Evolutionary conservation across 2,329 filamentous ascomycete species (phyloP), one percentile per base, ranked within the genome.

Genomic region (Bimuria novae-zelandiae): DNA sequence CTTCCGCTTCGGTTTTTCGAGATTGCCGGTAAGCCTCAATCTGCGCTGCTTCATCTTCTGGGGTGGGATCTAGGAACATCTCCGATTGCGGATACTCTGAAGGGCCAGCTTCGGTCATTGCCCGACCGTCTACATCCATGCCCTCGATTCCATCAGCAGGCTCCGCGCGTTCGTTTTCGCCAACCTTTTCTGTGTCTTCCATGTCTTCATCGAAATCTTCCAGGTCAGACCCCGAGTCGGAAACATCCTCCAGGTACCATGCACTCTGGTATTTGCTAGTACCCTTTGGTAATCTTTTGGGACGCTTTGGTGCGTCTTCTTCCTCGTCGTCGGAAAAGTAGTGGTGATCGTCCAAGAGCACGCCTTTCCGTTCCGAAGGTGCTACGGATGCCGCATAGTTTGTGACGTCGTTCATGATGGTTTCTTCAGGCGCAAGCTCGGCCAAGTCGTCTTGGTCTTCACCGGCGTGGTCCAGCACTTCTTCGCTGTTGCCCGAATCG

Each of bases 61-160:
- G 90, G 46, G 85, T 84, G 17, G 81, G 84, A 68, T 90, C 90
- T 6, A 91, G 76, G 76, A 97, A 97, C 82, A 91, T 90, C 74
- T 97, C 94, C 1, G 92, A 96, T 68, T 94, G 89, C 1, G 92
- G 89, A 69, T 97, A 97, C 71, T 97, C 92, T 7, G 94, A 93
- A 35, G 89, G 87, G 4, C 84, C 89, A 50, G 78, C 87, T 73
- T 95, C 92, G 0, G 90, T 95, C 81, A 84, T 49, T 78, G 83
- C 44, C 82, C 68, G 75, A 74, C 71, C 83, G 76, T 74, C 71
- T 62, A 73, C 53, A 37, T 79, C 76, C 59, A 75, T 75, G 29
- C 88, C 88, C 69, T 92, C 90, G 39, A 89, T 76, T 4, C 92
- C 93, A 64, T 97, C 93, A 64, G 95, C 91, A 3, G 92, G 92